Evolutionary conservation across 225 moss, liverwort and hornwort species (phyloP).

Genomic region (Anthoceros angustus): DNA sequence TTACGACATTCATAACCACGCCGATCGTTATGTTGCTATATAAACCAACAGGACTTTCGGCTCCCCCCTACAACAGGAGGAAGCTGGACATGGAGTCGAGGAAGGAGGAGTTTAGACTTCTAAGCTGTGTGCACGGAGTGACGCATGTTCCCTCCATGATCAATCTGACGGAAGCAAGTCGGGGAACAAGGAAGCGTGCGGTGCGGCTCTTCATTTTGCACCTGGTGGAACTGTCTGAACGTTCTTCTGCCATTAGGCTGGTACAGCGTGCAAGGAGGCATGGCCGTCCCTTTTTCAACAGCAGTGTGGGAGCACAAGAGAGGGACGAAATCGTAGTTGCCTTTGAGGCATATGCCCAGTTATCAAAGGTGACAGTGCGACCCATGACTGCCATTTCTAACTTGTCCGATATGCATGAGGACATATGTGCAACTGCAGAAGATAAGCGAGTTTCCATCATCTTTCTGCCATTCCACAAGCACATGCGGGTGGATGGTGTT

Average conservation of each 20-base stretch:
- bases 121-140: slow-evolving; percentile 23
- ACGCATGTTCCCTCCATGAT: slow-evolving; percentile 23
- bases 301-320: slow-evolving; percentile 9
- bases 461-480: slow-evolving; percentile 26
- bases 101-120: slow-evolving; percentile 16
- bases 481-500: slow-evolving; percentile 15
- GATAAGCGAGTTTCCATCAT: slow-evolving; percentile 21
- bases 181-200: slow-evolving; percentile 13
- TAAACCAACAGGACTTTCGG: slow-evolving; percentile 34
- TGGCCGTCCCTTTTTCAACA: slow-evolving; percentile 9
- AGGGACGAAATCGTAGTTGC: slow-evolving; percentile 30
- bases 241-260: slow-evolving; percentile 34
- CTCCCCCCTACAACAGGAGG: slow-evolving; percentile 28
- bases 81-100: slow-evolving; percentile 17
- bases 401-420: slow-evolving; percentile 31
- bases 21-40: slow-evolving; percentile 57
- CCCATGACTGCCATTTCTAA: slow-evolving; percentile 26
- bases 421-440: slow-evolving; percentile 24
- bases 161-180: slow-evolving; percentile 19
- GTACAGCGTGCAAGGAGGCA: slow-evolving; percentile 14
- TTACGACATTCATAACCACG: slow-evolving; percentile 53
- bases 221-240: slow-evolving; percentile 29
- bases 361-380: slow-evolving; percentile 27
- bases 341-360: slow-evolving; percentile 25
- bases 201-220: slow-evolving; percentile 25